Conservation (phyloP, 2,329 filamentous ascomycete species). For the Blastomyces percursus region DNA sequence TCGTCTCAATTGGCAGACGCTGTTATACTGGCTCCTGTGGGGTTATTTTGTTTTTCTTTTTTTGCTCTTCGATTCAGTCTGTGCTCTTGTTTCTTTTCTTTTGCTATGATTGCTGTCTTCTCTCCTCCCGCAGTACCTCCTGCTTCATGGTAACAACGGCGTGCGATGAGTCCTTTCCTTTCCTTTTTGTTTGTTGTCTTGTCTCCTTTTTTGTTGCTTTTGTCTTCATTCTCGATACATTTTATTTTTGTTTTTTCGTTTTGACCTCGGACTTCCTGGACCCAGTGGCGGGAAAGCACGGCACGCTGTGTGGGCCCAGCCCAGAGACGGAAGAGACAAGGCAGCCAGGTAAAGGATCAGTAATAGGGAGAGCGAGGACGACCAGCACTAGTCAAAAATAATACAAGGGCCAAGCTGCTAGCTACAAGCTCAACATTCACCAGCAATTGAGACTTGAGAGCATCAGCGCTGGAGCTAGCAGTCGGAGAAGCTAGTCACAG, state of each 20-base stretch:
- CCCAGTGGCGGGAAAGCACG: slow-evolving; percentile 2
- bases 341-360: background rate
- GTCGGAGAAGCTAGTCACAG: background rate
- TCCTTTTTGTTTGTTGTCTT: background rate
- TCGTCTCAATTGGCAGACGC: background rate
- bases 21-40: background rate
- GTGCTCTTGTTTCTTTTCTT: background rate
- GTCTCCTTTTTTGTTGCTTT: background rate
- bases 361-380: background rate
- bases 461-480: background rate
- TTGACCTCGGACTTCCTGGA: background rate
- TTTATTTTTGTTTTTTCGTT: background rate
- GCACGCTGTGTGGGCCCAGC: background rate
- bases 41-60: background rate
- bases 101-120: background rate
- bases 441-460: background rate
- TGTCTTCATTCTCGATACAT: background rate
- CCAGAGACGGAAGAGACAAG: background rate
- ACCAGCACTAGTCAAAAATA: slow-evolving; percentile 1
- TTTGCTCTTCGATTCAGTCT: background rate
- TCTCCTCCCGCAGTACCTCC: background rate
- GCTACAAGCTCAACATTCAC: background rate
- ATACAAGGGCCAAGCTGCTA: slow-evolving; percentile 2
- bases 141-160: background rate
- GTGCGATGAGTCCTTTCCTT: background rate